Percentiles rank a stretch among this genome's conserved stretches.
These are phyloP conservation scores for Grosmannia clavigera DNA, from an alignment of 2,329 filamentous ascomycete species.

Conservation along the genomic window DNA sequence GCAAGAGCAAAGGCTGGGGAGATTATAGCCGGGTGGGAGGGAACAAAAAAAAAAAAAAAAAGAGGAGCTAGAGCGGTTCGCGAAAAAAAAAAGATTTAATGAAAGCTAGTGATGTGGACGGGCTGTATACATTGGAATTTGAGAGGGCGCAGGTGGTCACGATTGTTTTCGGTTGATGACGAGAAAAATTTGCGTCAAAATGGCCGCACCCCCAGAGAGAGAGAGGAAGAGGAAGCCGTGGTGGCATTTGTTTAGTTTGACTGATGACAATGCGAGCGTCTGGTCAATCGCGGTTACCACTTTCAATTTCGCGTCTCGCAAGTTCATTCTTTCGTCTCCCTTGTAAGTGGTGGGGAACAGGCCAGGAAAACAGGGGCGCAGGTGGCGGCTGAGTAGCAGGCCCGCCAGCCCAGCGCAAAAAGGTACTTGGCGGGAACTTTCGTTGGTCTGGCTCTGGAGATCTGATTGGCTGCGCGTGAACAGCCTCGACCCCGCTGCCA, in stretches of 20 bases:
- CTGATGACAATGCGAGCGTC: constrained; percentile 9
- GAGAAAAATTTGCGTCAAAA: neutral
- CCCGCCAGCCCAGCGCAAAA: neutral
- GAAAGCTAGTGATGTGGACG: neutral
- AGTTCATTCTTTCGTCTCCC: neutral
- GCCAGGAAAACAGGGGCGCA: neutral
- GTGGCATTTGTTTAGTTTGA: constrained; percentile 10
- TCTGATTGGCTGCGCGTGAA: constrained; percentile 5
- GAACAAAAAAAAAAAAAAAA: neutral
- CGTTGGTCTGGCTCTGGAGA: no score
- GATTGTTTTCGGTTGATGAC: neutral
- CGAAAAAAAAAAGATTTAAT: neutral
- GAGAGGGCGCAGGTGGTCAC: neutral
- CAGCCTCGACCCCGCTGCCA: constrained; percentile 7
- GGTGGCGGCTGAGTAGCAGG: constrained; percentile 5
- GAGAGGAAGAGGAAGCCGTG: constrained; percentile 1
- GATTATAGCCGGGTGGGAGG: neutral
- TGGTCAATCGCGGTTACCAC: constrained; percentile 12
- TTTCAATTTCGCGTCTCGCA: constrained; percentile 9
- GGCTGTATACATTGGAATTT: neutral
- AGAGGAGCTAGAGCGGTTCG: constrained; percentile 4
- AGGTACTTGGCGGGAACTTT: constrained; percentile 5
- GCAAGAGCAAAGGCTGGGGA: constrained; percentile 2
- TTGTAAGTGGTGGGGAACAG: constrained; percentile 3
- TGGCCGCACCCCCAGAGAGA: neutral